A percentile compares a stretch with the other conserved stretches of the same genome.
Evolutionary conservation across 1,139 yeast species (phyloP).

Genomic region (Kodamaea alishanica): DNA sequence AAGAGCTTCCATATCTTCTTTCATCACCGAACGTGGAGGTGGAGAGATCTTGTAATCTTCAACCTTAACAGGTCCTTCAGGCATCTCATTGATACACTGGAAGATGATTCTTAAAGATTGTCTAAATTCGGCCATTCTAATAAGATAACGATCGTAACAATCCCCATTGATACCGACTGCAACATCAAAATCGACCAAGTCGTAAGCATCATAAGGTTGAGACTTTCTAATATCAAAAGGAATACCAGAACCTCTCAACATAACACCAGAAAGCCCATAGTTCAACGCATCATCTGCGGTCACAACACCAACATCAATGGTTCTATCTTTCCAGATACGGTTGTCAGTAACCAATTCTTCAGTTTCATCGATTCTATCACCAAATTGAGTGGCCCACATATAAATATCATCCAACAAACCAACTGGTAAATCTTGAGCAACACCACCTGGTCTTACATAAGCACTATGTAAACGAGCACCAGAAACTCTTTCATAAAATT

Average conservation of each 20-base stretch:
- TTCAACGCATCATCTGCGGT: slow-evolving; percentile 86
- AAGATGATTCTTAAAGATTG: slow-evolving; percentile 85
- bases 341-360: slow-evolving; percentile 88
- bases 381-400: slow-evolving; percentile 96
- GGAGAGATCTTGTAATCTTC: slow-evolving; percentile 86
- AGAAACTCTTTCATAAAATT: slow-evolving; percentile 84
- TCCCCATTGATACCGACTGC: slow-evolving; percentile 88
- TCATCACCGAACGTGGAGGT: slow-evolving; percentile 79
- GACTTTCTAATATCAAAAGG: slow-evolving; percentile 85
- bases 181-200: slow-evolving; percentile 77
- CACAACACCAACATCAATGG: slow-evolving; percentile 73
- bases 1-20: slow-evolving; percentile 90
- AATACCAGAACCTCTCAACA: slow-evolving; percentile 88
- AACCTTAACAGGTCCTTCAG: slow-evolving; percentile 88
- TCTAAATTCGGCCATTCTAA: slow-evolving; percentile 90
- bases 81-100: slow-evolving; percentile 89
- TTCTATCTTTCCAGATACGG: slow-evolving; percentile 91
- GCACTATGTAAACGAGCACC: slow-evolving; percentile 91
- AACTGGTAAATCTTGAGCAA: slow-evolving; percentile 80
- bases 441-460: slow-evolving; percentile 91
- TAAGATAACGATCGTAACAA: slow-evolving; percentile 84
- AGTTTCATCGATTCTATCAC: slow-evolving; percentile 87
- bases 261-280: slow-evolving; percentile 79
- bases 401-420: slow-evolving; percentile 86
- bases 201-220: slow-evolving; percentile 90